phyloP scores from a whole-genome alignment of 805 yeast species.

The Spathaspora hagerdaliae region DNA sequence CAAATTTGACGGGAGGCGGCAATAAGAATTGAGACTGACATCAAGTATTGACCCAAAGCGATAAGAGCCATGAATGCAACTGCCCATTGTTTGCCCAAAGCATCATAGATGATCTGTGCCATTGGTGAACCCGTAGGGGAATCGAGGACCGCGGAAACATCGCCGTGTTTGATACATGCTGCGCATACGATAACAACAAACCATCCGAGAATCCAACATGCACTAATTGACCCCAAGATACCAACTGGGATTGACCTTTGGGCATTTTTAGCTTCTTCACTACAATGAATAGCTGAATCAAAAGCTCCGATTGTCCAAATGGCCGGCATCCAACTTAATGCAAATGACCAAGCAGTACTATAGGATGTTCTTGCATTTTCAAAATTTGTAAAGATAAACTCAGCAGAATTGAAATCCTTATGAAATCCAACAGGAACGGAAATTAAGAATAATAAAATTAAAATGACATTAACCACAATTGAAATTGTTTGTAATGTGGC shows the following conservation, averaged over 20 bases:
- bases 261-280: constrained; percentile 64
- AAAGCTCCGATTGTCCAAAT: constrained; percentile 73
- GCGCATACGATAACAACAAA: constrained; percentile 45
- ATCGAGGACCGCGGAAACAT: constrained; percentile 31
- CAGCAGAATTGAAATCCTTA: constrained; percentile 16
- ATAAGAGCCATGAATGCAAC: constrained; percentile 53
- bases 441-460: constrained; percentile 51
- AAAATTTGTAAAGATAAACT: constrained; percentile 51
- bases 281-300: constrained; percentile 65
- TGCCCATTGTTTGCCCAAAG: constrained; percentile 59
- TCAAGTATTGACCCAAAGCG: constrained; percentile 53
- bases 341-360: constrained; percentile 36
- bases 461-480: constrained; percentile 46
- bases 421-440: constrained; percentile 58
- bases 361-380: constrained; percentile 39
- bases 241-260: constrained; percentile 60
- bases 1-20: constrained; percentile 65
- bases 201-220: constrained; percentile 55
- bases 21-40: constrained; percentile 56
- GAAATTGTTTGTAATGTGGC: constrained; percentile 58
- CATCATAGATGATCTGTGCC: constrained; percentile 57
- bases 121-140: constrained; percentile 53
- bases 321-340: constrained; percentile 55
- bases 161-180: constrained; percentile 48
- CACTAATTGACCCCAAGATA: constrained; percentile 50